Conservation (phyloP, 2,329 filamentous ascomycete genomes). For the Endoconidiophora laricicola region DNA sequence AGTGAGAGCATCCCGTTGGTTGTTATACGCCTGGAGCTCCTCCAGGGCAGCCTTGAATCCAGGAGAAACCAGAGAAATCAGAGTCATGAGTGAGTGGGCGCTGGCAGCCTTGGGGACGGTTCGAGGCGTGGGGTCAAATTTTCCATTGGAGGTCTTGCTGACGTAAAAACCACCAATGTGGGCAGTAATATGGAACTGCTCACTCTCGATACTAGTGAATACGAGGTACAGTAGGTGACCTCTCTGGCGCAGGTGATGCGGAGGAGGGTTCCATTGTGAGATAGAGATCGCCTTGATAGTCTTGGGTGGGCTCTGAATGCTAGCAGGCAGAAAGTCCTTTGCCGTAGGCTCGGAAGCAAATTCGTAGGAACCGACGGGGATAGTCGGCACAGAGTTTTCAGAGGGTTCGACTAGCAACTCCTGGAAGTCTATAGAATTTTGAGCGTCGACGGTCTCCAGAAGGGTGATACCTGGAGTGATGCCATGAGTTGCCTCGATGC, state of each 20-base stretch:
- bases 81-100: conserved; percentile 70
- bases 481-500: conserved; percentile 73
- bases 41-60: conserved; percentile 66
- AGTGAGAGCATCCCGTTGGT: conserved; percentile 69
- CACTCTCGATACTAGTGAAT: conserved; percentile 80
- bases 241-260: conserved; percentile 75
- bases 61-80: conserved; percentile 65
- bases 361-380: conserved; percentile 51
- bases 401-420: conserved; percentile 1
- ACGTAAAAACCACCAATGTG: conserved; percentile 93
- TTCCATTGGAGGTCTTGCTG: conserved; percentile 88
- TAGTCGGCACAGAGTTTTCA: neutral
- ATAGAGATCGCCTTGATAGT: conserved; percentile 79
- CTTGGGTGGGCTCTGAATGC: conserved; percentile 57
- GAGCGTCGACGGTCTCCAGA: conserved; percentile 54
- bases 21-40: conserved; percentile 69
- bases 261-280: conserved; percentile 92
- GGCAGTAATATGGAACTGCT: conserved; percentile 84
- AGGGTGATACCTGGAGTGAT: conserved; percentile 72
- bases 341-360: conserved; percentile 54
- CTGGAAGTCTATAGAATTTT: conserved; percentile 22
- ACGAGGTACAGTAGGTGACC: conserved; percentile 86
- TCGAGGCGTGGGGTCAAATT: conserved; percentile 81
- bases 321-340: conserved; percentile 52
- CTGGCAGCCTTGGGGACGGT: conserved; percentile 59